These are phyloP conservation scores for Chenopodium suecicum DNA, from an alignment of 148 eudicot species.

Conservation along the genomic window DNA sequence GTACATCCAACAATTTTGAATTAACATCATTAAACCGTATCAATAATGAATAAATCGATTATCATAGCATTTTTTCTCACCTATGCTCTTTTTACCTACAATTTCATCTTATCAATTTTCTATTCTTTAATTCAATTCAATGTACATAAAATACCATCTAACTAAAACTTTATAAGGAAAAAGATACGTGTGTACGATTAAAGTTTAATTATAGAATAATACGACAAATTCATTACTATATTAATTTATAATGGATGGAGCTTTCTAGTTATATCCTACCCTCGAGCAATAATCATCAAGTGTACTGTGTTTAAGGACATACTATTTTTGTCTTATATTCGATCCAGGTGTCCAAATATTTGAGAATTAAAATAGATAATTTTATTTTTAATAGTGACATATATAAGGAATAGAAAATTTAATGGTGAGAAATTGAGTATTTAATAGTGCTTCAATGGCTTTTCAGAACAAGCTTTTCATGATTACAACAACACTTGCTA, in stretches of 20 bases:
- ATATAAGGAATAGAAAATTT: background rate
- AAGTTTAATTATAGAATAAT: background rate
- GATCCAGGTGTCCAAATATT: background rate
- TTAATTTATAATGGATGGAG: background rate
- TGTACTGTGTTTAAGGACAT: background rate
- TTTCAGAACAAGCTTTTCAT: background rate
- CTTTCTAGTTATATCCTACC: background rate
- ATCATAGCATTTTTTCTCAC: background rate
- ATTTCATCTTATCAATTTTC: background rate
- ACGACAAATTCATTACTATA: background rate
- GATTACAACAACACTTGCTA: background rate
- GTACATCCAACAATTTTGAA: too few relatives aligned
- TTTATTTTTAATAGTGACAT: background rate
- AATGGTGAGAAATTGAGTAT: background rate
- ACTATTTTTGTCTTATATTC: background rate
- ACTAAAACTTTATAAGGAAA: background rate
- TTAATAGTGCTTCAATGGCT: background rate
- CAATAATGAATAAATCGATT: too few relatives aligned
- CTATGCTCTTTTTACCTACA: background rate
- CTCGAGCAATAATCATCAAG: background rate
- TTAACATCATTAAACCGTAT: too few relatives aligned
- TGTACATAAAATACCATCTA: background rate
- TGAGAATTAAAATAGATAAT: background rate
- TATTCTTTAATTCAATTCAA: background rate
- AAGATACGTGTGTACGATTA: background rate